Evolutionary conservation across 768 basidiomycete genomes (phyloP), one percentile per base, ranked within the genome.

Genomic region (Saitozyma podzolica): DNA sequence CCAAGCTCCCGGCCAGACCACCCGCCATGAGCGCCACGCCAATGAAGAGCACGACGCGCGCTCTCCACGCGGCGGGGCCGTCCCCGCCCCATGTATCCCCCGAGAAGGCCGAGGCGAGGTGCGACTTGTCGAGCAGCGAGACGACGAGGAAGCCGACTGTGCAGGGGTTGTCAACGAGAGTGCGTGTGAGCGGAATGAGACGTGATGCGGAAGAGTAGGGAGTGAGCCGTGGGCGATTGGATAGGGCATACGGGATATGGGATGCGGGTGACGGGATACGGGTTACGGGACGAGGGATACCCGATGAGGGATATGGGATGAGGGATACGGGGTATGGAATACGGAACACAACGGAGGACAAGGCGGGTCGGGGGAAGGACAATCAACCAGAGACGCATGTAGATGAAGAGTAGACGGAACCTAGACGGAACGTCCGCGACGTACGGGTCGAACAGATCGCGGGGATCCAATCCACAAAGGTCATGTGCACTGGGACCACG

Each of bases 21-120:
- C 96, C 95, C 2, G 96, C 96, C 92, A 99, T 93, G 51, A 98
- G 78, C 0, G 95, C 93, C 73, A 99, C 96, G 1, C 95, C 95
- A 62, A 97, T 84, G 80, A 99, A 99, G 64, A 98, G 78, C 74
- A 95, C 86, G 67, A 96, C 80, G 40, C 94, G 82, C 7, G 95
- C 95, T 65, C 90, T 83, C 92, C 92, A 96, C 14, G 96, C 92
- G 3, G 91, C 89, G 0, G 87, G 82, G 0, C 90, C 83, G 72
- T 92, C 90, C 37, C 70, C 65, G 37, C 78, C 79, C 74, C 75
- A 80, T 39, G 68, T 59, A 54, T 78, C 73, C 14, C 68, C 68
- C 10, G 75, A 74, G 3, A 90, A 89, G 72, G 88, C 90, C 0
- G 86, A 85, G 19, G 72, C 62, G 17, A 98, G 84, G 40, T 90